Conservation (phyloP, 306 rosid species). For the Ziziphus jujuba region DNA sequence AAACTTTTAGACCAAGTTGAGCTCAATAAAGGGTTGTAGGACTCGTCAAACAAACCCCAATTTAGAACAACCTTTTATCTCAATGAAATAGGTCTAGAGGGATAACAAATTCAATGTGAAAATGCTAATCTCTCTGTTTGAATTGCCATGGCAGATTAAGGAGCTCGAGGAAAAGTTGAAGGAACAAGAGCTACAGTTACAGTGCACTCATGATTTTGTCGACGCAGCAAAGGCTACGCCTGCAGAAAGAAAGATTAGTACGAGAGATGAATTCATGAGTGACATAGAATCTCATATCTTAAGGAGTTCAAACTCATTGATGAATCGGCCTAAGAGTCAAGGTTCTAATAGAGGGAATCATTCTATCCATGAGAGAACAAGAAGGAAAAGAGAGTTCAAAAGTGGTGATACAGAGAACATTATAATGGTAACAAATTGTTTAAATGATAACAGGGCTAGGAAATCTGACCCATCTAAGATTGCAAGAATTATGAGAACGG, state of each 20-base stretch:
- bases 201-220: conserved; percentile 32
- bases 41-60: too few relatives aligned
- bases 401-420: conserved; percentile 62
- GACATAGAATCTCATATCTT: conserved; percentile 57
- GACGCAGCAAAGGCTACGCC: conserved; percentile 61
- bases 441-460: conserved; percentile 48
- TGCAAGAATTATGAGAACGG: conserved; percentile 49
- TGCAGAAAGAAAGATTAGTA: conserved; percentile 28
- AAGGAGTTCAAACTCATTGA: conserved; percentile 51
- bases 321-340: conserved; percentile 46
- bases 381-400: conserved; percentile 61
- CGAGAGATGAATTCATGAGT: conserved; percentile 40
- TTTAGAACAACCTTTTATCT: too few relatives aligned
- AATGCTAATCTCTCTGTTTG: conserved; percentile 13
- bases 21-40: too few relatives aligned
- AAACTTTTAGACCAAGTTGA: too few relatives aligned
- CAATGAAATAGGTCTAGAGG: too few relatives aligned
- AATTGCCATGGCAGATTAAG: conserved; percentile 52
- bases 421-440: conserved; percentile 25
- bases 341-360: conserved; percentile 55
- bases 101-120: too few relatives aligned
- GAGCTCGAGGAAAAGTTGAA: conserved; percentile 65
- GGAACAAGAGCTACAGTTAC: conserved; percentile 54
- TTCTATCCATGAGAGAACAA: conserved; percentile 39
- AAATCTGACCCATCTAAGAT: conserved; percentile 80